Conservation (phyloP, 768 basidiomycete genomes). For the Sporobolomyces roseus region DNA sequence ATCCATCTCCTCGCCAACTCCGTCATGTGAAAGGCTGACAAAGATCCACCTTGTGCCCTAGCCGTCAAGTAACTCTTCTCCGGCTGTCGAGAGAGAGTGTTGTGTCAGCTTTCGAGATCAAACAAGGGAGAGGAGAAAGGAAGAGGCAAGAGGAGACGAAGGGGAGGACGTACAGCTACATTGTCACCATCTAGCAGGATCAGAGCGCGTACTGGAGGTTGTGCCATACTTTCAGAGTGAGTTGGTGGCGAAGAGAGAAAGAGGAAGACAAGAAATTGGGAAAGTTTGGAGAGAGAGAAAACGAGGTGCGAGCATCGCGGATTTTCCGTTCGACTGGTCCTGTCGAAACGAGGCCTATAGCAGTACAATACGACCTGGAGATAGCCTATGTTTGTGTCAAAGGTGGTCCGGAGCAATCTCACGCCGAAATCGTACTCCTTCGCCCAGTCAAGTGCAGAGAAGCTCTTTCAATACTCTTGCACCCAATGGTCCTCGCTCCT, state of each 20-base stretch:
- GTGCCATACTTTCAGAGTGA: background rate
- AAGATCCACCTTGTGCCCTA: slow-evolving; percentile 13
- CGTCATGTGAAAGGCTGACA: slow-evolving; percentile 6
- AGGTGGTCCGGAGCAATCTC: no score
- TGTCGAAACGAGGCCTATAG: no score
- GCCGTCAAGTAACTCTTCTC: background rate
- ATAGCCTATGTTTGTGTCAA: no score
- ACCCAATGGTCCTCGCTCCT: slow-evolving; percentile 35
- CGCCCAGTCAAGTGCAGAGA: no score
- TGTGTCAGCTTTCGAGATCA: background rate
- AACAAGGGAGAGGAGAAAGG: no score
- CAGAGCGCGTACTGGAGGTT: background rate
- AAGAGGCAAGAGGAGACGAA: background rate
- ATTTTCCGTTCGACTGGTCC: background rate
- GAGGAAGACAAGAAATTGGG: background rate
- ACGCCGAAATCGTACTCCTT: no score
- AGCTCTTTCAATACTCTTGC: background rate
- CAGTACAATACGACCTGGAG: no score
- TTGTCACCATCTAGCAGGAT: slow-evolving; percentile 16
- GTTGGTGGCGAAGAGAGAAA: background rate
- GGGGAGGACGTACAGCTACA: slow-evolving; percentile 1
- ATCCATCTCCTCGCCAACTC: slow-evolving; percentile 1
- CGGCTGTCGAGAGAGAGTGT: background rate
- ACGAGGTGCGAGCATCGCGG: background rate
- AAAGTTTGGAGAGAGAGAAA: background rate